These are phyloP conservation scores for Aspergillus niger DNA, from an alignment of 2,329 filamentous ascomycete genomes.

Conservation along the genomic window DNA sequence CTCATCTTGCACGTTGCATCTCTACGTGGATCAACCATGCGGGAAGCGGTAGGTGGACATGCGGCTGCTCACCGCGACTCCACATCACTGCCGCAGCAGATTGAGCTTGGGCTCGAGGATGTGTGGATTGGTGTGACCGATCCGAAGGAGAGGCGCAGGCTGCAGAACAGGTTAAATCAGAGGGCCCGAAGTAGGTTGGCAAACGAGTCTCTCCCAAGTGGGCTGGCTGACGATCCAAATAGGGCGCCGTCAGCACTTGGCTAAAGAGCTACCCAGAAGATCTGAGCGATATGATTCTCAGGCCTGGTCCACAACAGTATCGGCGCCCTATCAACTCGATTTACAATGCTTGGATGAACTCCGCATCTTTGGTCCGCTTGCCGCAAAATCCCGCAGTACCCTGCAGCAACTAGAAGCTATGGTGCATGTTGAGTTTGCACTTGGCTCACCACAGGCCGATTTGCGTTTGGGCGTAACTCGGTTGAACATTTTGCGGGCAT, in stretches of 20 bases:
- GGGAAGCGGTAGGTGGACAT: background rate
- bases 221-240: background rate
- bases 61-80: background rate
- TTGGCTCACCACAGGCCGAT: conserved; percentile 9
- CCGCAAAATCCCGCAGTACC: background rate
- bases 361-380: background rate
- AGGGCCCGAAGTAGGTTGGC: conserved; percentile 20
- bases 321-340: background rate
- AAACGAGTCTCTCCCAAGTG: background rate
- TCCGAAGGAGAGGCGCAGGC: conserved; percentile 16
- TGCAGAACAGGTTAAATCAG: conserved; percentile 27
- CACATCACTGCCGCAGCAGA: background rate
- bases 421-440: background rate
- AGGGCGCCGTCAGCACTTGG: background rate
- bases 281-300: background rate
- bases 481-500: conserved; percentile 18
- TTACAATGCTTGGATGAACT: background rate
- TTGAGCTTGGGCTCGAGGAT: background rate
- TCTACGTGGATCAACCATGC: background rate
- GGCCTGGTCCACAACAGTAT: background rate
- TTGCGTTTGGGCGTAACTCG: conserved; percentile 15
- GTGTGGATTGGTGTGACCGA: conserved; percentile 14
- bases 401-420: conserved; percentile 7
- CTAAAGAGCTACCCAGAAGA: background rate
- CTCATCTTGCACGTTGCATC: background rate